A percentile compares a stretch with the other conserved stretches of the same genome.
Conservation (phyloP, 768 basidiomycete species). For the Suillus brevipes region DNA sequence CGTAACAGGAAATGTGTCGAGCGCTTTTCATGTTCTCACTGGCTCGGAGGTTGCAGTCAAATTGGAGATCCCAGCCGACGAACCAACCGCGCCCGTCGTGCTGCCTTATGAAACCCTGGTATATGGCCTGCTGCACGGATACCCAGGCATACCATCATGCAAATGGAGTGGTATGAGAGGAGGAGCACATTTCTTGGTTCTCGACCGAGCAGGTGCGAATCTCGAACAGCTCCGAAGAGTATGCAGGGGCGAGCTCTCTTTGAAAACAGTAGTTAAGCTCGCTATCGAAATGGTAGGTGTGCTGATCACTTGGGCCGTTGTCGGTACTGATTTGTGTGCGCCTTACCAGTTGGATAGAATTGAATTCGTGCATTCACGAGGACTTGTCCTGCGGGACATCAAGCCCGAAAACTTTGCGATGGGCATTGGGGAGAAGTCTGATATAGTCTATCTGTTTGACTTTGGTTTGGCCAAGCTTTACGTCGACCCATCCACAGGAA, state of each 20-base stretch:
- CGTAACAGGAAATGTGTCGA: slow-evolving; percentile 11
- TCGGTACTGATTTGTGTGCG: not conserved
- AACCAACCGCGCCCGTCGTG: slow-evolving; percentile 3
- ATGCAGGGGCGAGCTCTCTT: slow-evolving; percentile 19
- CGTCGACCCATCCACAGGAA: slow-evolving; percentile 13
- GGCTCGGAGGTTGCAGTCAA: slow-evolving; percentile 21
- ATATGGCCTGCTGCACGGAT: slow-evolving; percentile 17
- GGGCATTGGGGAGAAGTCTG: slow-evolving; percentile 7
- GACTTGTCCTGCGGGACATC: slow-evolving; percentile 23
- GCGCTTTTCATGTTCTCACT: slow-evolving; percentile 14
- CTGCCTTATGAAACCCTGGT: slow-evolving; percentile 16
- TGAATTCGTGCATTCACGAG: slow-evolving; percentile 20
- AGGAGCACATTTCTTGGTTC: slow-evolving; percentile 15
- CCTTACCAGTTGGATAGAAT: slow-evolving; percentile 16
- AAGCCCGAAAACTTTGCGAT: slow-evolving; percentile 26
- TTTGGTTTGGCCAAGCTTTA: slow-evolving; percentile 19
- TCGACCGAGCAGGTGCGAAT: slow-evolving; percentile 23
- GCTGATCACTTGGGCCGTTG: no score
- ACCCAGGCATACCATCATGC: slow-evolving; percentile 14
- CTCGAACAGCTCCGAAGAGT: slow-evolving; percentile 15
- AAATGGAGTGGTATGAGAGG: slow-evolving; percentile 17
- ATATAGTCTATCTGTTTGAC: slow-evolving; percentile 20
- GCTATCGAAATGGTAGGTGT: slow-evolving; percentile 24
- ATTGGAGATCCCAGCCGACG: not conserved
- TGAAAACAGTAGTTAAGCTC: slow-evolving; percentile 25